Evolutionary conservation across 106 monocot species (phyloP).

Genomic region (Acorus calamus): DNA sequence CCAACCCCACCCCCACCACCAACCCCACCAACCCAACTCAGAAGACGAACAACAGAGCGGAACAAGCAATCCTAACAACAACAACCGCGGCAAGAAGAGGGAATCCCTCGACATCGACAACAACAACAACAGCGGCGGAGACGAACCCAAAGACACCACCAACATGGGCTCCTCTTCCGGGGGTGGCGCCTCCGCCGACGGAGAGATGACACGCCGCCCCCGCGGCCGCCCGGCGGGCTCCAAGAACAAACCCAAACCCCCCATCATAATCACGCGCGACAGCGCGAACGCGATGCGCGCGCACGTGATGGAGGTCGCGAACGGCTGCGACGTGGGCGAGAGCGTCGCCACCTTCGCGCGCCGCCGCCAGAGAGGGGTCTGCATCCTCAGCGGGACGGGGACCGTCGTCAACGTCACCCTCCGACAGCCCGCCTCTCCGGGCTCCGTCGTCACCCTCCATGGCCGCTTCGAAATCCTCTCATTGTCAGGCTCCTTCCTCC

Average conservation of each 20-base stretch:
- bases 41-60: slow-evolving; percentile 7
- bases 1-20: slow-evolving; percentile 4
- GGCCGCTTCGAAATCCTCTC: too few species aligned
- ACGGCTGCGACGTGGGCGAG: slow-evolving; percentile 44
- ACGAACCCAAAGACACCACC: neutral
- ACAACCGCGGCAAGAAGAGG: slow-evolving; percentile 6
- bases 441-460: slow-evolving; percentile 45
- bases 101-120: neutral
- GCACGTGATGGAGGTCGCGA: slow-evolving; percentile 56
- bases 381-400: slow-evolving; percentile 47
- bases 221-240: slow-evolving; percentile 57
- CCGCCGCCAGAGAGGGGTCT: slow-evolving; percentile 49
- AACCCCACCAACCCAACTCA: slow-evolving; percentile 16
- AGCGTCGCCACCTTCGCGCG: slow-evolving; percentile 50
- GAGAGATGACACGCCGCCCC: slow-evolving; percentile 29
- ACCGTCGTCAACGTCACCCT: slow-evolving; percentile 53
- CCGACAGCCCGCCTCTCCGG: slow-evolving; percentile 38
- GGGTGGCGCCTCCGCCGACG: neutral
- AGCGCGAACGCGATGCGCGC: slow-evolving; percentile 53
- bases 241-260: slow-evolving; percentile 74
- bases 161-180: neutral
- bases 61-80: neutral
- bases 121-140: neutral
- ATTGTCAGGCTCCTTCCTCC: too few species aligned
- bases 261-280: slow-evolving; percentile 59